Percentiles rank a stretch among this genome's conserved stretches.
phyloP scores from a whole-genome alignment of 495 filamentous ascomycete species.

The Parmelia sp. region DNA sequence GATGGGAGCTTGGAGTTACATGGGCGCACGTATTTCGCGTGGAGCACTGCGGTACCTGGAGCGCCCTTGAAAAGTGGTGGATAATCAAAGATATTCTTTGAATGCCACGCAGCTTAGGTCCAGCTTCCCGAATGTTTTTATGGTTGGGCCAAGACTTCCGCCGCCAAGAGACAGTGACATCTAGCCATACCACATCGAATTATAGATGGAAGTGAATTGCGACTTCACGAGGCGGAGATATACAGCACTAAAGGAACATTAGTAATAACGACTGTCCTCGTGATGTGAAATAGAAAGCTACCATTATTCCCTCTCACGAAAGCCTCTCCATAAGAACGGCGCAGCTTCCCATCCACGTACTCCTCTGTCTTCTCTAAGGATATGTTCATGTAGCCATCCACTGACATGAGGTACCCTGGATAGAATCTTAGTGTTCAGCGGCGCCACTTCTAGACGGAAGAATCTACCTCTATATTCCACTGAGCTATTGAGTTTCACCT shows the following conservation, averaged over 20 bases:
- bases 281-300: constrained; percentile 31
- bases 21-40: constrained; percentile 46
- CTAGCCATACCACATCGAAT: not conserved
- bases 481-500: constrained; percentile 91
- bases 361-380: constrained; percentile 92
- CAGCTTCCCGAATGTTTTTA: not conserved
- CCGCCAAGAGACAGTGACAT: not conserved
- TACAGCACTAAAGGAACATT: constrained; percentile 52
- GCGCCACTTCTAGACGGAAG: not conserved
- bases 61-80: constrained; percentile 22
- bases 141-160: not conserved
- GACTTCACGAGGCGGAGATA: constrained; percentile 49
- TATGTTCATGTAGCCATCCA: constrained; percentile 99
- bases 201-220: not conserved
- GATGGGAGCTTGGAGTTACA: constrained; percentile 51
- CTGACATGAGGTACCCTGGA: constrained; percentile 27
- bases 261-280: too few relatives aligned
- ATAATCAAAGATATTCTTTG: not conserved
- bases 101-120: not conserved
- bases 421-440: not conserved
- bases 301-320: constrained; percentile 97
- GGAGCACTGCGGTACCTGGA: constrained; percentile 37
- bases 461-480: constrained; percentile 83
- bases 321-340: constrained; percentile 83
- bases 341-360: constrained; percentile 73